Conservation (phyloP, 768 basidiomycete genomes). For the Galerina marginata region DNA sequence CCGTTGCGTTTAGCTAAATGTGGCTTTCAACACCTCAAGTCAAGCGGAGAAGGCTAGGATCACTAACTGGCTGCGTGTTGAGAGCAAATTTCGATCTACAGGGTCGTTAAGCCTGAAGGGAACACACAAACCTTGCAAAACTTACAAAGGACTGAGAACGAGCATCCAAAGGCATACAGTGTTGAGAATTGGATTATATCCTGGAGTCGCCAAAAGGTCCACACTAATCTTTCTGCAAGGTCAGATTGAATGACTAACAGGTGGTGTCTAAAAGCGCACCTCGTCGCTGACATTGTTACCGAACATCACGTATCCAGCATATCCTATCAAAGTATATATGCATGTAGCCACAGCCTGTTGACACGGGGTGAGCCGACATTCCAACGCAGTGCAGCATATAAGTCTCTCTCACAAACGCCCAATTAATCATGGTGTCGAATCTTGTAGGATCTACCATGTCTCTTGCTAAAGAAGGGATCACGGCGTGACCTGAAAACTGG, state of each 20-base stretch:
- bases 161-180: conserved; percentile 84
- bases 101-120: conserved; percentile 19
- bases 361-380: neutral
- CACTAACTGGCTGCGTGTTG: conserved; percentile 75
- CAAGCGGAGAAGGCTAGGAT: neutral
- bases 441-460: conserved; percentile 87
- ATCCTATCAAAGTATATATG: conserved; percentile 72
- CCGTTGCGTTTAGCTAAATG: conserved; percentile 73
- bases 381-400: neutral
- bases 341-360: conserved; percentile 62
- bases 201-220: conserved; percentile 74
- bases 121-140: conserved; percentile 12
- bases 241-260: neutral
- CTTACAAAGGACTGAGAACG: conserved; percentile 77
- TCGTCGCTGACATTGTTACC: conserved; percentile 81
- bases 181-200: conserved; percentile 76
- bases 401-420: conserved; percentile 72
- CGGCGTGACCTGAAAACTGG: conserved; percentile 90
- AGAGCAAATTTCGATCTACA: conserved; percentile 87
- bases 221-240: conserved; percentile 69
- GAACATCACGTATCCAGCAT: conserved; percentile 92
- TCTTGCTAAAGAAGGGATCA: conserved; percentile 86
- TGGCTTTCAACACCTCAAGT: neutral
- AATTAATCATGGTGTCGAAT: conserved; percentile 84
- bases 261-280: conserved; percentile 45